Evolutionary conservation across 176 grass and related monocot species (phyloP).

Genomic region (Urochloa ruziziensis): DNA sequence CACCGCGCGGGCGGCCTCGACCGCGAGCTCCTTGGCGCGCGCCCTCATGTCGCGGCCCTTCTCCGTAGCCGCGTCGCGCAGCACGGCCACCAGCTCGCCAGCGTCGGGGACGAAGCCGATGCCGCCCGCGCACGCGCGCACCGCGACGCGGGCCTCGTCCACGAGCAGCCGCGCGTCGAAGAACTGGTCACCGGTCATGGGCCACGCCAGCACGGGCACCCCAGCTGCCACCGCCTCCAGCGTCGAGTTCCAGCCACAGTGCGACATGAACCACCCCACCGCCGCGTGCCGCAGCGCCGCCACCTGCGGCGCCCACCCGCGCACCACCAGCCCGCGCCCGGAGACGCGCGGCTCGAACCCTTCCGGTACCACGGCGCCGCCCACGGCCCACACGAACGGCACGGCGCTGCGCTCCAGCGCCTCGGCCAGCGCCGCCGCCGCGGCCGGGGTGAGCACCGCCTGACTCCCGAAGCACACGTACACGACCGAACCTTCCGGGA

Average conservation of each 20-base stretch:
- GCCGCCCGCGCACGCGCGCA: constrained; percentile 40
- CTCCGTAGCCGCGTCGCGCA: constrained; percentile 29
- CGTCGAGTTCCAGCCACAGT: constrained; percentile 76
- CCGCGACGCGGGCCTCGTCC: constrained; percentile 43
- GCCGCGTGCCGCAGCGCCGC: constrained; percentile 53
- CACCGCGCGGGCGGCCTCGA: constrained; percentile 22
- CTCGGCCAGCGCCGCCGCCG: constrained; percentile 44
- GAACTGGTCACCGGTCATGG: constrained; percentile 70
- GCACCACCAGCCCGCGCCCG: constrained; percentile 41
- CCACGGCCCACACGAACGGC: constrained; percentile 66
- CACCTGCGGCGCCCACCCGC: constrained; percentile 76
- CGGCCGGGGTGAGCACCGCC: constrained; percentile 17
- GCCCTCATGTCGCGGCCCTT: constrained; percentile 9
- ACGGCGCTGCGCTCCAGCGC: constrained; percentile 59
- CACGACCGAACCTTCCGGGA: constrained; percentile 37
- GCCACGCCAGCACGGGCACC: constrained; percentile 76
- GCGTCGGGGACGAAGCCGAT: constrained; percentile 28
- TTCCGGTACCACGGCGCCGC: constrained; percentile 38
- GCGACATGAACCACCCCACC: constrained; percentile 64
- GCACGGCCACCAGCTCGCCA: constrained; percentile 35
- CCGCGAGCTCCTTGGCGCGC: too few relatives aligned
- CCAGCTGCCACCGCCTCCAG: constrained; percentile 59
- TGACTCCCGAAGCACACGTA: constrained; percentile 77
- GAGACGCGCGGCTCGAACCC: constrained; percentile 48
- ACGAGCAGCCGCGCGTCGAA: constrained; percentile 61